Conservation (phyloP, 345 rosid species). For the Capsella bursapastoris region DNA sequence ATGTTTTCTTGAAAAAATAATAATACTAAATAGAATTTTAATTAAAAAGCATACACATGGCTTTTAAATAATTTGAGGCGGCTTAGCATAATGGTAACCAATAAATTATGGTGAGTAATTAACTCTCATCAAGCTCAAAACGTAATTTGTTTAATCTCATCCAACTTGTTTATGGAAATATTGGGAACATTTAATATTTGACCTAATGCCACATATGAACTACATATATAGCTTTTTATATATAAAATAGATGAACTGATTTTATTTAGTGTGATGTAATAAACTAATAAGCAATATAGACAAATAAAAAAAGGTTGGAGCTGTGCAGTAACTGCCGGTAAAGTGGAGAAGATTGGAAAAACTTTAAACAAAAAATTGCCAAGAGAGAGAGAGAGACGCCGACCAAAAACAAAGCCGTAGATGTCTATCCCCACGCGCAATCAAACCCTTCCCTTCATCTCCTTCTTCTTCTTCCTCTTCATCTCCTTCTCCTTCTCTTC, state of each 20-base stretch:
- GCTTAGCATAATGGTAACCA: too few species aligned
- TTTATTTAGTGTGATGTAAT: conserved; percentile 4
- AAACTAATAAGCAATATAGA: conserved; percentile 23
- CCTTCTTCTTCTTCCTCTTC: conserved; percentile 34
- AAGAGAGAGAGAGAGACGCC: conserved; percentile 56
- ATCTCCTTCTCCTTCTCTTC: conserved; percentile 31
- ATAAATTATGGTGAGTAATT: too few species aligned
- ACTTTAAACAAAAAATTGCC: conserved; percentile 63
- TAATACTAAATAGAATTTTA: too few species aligned
- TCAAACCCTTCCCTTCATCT: conserved; percentile 47
- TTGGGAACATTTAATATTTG: not conserved
- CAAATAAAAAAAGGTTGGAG: conserved; percentile 10
- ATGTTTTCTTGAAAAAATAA: too few species aligned
- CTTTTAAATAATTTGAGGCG: too few species aligned
- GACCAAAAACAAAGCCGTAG: conserved; percentile 79
- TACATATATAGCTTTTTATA: too few species aligned
- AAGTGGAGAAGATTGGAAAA: conserved; percentile 47
- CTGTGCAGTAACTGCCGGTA: conserved; percentile 39
- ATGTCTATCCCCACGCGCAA: conserved; percentile 93
- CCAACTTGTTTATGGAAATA: too few species aligned
- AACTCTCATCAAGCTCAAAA: not conserved
- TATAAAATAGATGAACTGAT: not conserved
- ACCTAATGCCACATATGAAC: not conserved
- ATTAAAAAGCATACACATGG: too few species aligned
- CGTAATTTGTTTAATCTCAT: too few species aligned